These are phyloP conservation scores for Melastoma candidum DNA, from an alignment of 441 rosid genomes.

Conservation along the genomic window DNA sequence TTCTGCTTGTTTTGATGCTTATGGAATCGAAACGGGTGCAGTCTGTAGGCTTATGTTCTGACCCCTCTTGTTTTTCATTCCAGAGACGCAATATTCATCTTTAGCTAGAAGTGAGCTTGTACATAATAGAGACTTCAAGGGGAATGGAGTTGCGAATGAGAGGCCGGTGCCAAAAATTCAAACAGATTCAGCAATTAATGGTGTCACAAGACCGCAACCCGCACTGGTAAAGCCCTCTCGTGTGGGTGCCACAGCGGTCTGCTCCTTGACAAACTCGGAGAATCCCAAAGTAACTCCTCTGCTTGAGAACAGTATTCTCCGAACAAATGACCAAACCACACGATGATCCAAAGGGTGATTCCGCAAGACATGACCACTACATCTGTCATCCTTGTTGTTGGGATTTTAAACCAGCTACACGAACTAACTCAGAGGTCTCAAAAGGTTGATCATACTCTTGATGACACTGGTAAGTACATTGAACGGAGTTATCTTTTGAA, in stretches of 20 bases:
- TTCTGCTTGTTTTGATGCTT: not conserved
- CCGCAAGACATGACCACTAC: too few species aligned
- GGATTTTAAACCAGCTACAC: too few species aligned
- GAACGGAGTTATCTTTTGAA: too few species aligned
- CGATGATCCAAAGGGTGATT: constrained; percentile 6
- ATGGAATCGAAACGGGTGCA: not conserved
- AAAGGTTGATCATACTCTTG: too few species aligned
- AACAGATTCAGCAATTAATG: constrained; percentile 33
- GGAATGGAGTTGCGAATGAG: constrained; percentile 27
- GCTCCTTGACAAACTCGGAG: constrained; percentile 20
- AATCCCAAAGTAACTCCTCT: constrained; percentile 24
- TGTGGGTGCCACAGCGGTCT: constrained; percentile 13
- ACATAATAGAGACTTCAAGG: constrained; percentile 26
- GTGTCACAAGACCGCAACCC: constrained; percentile 24
- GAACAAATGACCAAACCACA: constrained; percentile 14
- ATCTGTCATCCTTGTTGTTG: too few species aligned
- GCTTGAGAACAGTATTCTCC: constrained; percentile 40
- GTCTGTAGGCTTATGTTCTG: not conserved
- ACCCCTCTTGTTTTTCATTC: not conserved
- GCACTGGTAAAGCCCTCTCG: constrained; percentile 27
- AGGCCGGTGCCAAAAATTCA: constrained; percentile 38
- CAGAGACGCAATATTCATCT: constrained; percentile 60
- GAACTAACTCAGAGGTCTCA: too few species aligned
- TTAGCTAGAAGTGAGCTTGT: constrained; percentile 53
- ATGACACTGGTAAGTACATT: too few species aligned